Conservation (phyloP, 495 filamentous ascomycete genomes). For the Friedmanniomyces simplex region DNA sequence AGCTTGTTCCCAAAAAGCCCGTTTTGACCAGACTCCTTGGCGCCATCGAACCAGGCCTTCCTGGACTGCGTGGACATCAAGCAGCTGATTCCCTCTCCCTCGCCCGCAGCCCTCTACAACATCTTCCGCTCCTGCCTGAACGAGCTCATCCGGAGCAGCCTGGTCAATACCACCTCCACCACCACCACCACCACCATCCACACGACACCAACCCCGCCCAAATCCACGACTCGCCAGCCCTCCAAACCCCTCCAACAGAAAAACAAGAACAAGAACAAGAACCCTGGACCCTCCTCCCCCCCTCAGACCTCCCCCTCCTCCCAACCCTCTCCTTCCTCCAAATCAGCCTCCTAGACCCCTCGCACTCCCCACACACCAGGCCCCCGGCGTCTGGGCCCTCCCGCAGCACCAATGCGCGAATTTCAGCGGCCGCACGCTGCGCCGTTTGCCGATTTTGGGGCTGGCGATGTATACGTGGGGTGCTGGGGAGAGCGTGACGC, state of each 20-base stretch:
- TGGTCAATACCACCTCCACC: neutral
- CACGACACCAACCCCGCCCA: neutral
- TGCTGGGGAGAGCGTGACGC: slow-evolving; percentile 15
- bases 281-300: too few relatives aligned
- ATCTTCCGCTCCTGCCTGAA: slow-evolving; percentile 43
- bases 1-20: slow-evolving; percentile 47
- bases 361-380: slow-evolving; percentile 54
- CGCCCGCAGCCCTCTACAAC: slow-evolving; percentile 39
- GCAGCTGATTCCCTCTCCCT: slow-evolving; percentile 37
- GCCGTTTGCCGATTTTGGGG: slow-evolving; percentile 29
- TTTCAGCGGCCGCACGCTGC: slow-evolving; percentile 29
- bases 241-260: neutral
- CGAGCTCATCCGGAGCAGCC: slow-evolving; percentile 35
- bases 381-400: slow-evolving; percentile 7
- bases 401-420: slow-evolving; percentile 20
- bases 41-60: slow-evolving; percentile 40
- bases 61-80: slow-evolving; percentile 47
- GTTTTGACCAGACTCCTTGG: slow-evolving; percentile 37
- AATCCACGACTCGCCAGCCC: neutral
- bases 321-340: slow-evolving; percentile 48
- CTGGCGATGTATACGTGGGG: slow-evolving; percentile 28
- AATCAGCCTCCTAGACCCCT: slow-evolving; percentile 72
- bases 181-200: neutral
- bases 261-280: too few relatives aligned
- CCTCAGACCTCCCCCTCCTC: slow-evolving; percentile 21